Conservation (phyloP, 2,329 filamentous ascomycete genomes). For the Nemania sp. region DNA sequence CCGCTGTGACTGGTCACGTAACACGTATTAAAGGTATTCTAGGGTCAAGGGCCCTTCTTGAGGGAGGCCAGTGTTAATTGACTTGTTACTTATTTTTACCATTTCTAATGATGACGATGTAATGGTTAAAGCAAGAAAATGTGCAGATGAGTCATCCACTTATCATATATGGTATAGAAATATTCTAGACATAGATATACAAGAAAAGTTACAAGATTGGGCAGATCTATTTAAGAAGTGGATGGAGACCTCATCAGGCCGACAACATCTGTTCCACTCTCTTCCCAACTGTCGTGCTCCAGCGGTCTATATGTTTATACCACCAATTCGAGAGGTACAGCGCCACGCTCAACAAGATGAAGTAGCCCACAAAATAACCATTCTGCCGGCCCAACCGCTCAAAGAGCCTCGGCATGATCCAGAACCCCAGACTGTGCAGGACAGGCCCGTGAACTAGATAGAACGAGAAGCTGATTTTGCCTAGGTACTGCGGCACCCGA, state of each 20-base stretch:
- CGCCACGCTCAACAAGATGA: conserved; percentile 49
- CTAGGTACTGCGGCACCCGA: conserved; percentile 53
- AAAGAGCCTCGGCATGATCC: conserved; percentile 56
- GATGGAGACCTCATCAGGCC: conserved; percentile 1
- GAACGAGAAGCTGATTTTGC: conserved; percentile 57
- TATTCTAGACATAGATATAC: too few relatives aligned
- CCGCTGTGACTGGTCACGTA: too few relatives aligned
- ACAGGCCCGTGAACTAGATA: conserved; percentile 55
- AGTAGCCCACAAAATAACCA: conserved; percentile 52
- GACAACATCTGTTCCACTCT: conserved; percentile 49
- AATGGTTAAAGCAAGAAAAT: too few relatives aligned
- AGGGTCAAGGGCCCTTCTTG: too few relatives aligned
- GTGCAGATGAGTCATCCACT: too few relatives aligned
- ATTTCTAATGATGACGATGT: too few relatives aligned
- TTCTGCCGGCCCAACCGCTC: conserved; percentile 50
- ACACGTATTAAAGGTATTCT: too few relatives aligned
- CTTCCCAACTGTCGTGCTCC: conserved; percentile 55
- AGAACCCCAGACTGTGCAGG: conserved; percentile 48
- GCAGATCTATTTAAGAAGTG: background rate
- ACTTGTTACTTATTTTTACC: too few relatives aligned
- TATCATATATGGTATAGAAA: too few relatives aligned
- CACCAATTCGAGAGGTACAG: conserved; percentile 54
- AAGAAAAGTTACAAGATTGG: background rate
- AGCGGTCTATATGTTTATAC: conserved; percentile 53
- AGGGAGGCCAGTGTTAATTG: too few relatives aligned